Base-by-base conservation (phyloP, 192 early-diverging fungal genomes). In the Coemansia guatemalensis region DNA sequence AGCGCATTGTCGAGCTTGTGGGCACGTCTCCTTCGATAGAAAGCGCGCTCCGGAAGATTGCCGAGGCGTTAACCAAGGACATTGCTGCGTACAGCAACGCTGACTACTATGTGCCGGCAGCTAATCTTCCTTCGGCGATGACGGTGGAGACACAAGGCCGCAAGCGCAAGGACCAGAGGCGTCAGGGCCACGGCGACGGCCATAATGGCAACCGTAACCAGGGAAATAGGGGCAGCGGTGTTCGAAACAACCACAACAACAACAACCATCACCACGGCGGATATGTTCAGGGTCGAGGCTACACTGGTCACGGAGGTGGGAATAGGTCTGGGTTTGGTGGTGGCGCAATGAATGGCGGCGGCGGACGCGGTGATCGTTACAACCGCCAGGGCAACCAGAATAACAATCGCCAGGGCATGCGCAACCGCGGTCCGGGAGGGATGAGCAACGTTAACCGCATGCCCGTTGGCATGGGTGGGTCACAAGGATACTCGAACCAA, bases 121-220 rank as follows among this genome's bases (percentile, higher is more conserved):
- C 69, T 4, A 72, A 67, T 47, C 66, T 81, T 18, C 73, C 73
- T 9, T 81, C 78, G 6, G 78, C 78, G 4, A 81, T 81, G 78
- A 75, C 74, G 18, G 69, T 81, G 2, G 74, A 81, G 33, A 81
- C 70, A 0, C 58, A 75, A 50, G 49, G 23, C 29, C 74, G 78
- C 56, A 75, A 73, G 60, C 69, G 74, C 60, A 72, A 68, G 57
- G 69, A 72, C 32, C 22, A 21, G 18, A 71, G 64, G 51, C 63
- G 68, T 3, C 53, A 49, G 30, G 68, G 78, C 20, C 52, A 68
- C n/a, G 50, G 12, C 55, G 65, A 73, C 39, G 21, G 53, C 20
- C 44, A 69, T 52, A 27, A 32, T 5, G 58, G 65, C 41, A 26
- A 49, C 41, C 60, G 66, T 8, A 29, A 24, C n/a, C 56, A 57